phyloP scores from a whole-genome alignment of 2,329 filamentous ascomycete species.

The Colletotrichum phormii region DNA sequence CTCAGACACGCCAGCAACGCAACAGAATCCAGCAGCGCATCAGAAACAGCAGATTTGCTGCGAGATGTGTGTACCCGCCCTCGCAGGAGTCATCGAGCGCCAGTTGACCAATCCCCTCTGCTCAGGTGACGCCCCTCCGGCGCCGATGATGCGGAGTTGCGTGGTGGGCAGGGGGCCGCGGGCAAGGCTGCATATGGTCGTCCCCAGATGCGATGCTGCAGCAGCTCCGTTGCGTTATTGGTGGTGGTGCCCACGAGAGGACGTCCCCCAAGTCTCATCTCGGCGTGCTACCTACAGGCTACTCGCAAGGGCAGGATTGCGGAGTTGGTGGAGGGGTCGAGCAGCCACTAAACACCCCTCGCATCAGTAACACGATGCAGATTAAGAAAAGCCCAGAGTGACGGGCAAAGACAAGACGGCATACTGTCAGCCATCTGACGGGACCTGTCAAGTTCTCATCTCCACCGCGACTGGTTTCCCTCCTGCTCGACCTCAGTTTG shows the following conservation, averaged over 20 bases:
- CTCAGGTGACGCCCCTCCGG: conserved; percentile 32
- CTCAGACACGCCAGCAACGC: conserved; percentile 10
- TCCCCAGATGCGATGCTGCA: conserved; percentile 30
- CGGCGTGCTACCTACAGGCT: background rate
- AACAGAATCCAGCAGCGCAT: conserved; percentile 21
- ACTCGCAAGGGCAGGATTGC: background rate
- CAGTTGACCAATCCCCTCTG: conserved; percentile 29
- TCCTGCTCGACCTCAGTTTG: background rate
- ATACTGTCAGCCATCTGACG: conserved; percentile 12
- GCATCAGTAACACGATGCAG: background rate
- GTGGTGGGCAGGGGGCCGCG: conserved; percentile 26
- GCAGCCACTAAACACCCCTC: conserved; percentile 5
- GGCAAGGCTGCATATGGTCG: conserved; percentile 35
- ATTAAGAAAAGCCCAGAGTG: background rate
- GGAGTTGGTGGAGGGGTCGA: conserved; percentile 10
- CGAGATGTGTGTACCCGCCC: conserved; percentile 36
- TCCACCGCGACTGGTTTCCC: background rate
- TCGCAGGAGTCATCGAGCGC: conserved; percentile 31
- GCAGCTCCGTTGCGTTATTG: conserved; percentile 19
- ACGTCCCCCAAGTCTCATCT: conserved; percentile 20
- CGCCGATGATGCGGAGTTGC: conserved; percentile 37
- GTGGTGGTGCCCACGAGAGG: conserved; percentile 9
- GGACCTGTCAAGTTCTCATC: conserved; percentile 1
- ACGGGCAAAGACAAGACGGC: conserved; percentile 9
- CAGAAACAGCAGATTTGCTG: conserved; percentile 35